Percentiles rank a stretch among this genome's conserved stretches.
Conservation (phyloP, 805 yeast species). For the Trichomonascus vanleenenianus region DNA sequence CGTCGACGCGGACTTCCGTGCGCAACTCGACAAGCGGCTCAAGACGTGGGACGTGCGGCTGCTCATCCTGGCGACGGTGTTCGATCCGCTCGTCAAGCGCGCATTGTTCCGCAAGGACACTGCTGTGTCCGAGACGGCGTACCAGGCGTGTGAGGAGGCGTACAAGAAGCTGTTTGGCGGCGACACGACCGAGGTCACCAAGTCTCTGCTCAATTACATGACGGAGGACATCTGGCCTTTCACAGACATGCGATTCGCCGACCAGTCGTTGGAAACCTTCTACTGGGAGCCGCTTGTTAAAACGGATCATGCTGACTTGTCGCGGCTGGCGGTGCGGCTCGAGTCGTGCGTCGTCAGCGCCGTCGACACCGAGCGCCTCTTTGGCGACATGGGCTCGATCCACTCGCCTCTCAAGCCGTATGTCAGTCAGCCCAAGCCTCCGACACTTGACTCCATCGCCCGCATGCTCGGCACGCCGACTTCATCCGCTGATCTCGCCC, state of each 20-base stretch:
- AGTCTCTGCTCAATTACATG: slow-evolving; percentile 1
- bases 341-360: not conserved
- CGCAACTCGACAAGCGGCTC: not conserved
- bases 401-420: not conserved
- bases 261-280: not conserved
- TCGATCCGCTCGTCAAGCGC: slow-evolving; percentile 1
- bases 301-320: not conserved
- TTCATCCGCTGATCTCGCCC: too few species aligned
- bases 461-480: too few species aligned
- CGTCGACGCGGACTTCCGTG: too few species aligned
- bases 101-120: not conserved
- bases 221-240: slow-evolving; percentile 1
- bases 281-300: slow-evolving; percentile 3
- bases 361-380: slow-evolving; percentile 1
- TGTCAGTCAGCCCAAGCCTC: too few species aligned
- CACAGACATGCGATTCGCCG: not conserved
- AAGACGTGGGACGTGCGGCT: slow-evolving; percentile 2
- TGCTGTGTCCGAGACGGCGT: not conserved
- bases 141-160: not conserved
- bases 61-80: not conserved
- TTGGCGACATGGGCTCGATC: slow-evolving; percentile 1
- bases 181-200: not conserved
- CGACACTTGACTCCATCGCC: too few species aligned
- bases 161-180: slow-evolving; percentile 1
- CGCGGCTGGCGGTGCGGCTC: slow-evolving; percentile 2